These are phyloP conservation scores for Paramecium pentaurelia DNA, from an alignment of 73 alveolate species.

Conservation along the genomic window DNA sequence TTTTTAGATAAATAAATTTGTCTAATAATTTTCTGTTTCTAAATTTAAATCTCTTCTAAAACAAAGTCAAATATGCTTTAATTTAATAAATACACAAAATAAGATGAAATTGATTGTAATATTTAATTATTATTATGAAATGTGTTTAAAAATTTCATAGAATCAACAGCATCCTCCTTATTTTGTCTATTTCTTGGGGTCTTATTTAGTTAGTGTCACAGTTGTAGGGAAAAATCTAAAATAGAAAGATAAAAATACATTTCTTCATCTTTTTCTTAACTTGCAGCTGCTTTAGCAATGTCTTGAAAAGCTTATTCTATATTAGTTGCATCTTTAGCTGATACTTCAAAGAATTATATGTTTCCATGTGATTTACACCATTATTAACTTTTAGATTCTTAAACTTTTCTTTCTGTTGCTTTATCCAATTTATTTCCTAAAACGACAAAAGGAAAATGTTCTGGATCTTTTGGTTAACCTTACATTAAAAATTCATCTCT, in stretches of 20 bases:
- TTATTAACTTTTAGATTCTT: conserved; percentile 75
- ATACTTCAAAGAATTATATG: conserved; percentile 81
- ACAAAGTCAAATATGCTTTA: neutral
- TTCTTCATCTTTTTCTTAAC: conserved; percentile 63
- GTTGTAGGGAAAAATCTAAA: conserved; percentile 46
- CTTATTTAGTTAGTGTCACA: conserved; percentile 17
- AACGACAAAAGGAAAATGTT: conserved; percentile 95
- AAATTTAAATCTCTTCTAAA: neutral
- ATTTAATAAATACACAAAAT: too few relatives aligned
- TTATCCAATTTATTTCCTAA: conserved; percentile 91
- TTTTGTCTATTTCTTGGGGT: neutral
- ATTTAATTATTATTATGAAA: neutral
- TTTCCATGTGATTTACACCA: conserved; percentile 91
- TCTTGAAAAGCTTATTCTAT: conserved; percentile 86
- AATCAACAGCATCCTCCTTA: conserved; percentile 47
- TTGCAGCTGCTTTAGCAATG: conserved; percentile 82
- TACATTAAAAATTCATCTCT: conserved; percentile 86
- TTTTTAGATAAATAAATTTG: neutral
- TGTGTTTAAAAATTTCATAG: neutral
- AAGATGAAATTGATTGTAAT: neutral
- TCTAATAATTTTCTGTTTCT: neutral
- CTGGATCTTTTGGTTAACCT: conserved; percentile 91
- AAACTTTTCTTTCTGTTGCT: conserved; percentile 74
- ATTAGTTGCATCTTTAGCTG: conserved; percentile 87
- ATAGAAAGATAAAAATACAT: neutral